Evolutionary conservation across 2,329 filamentous ascomycete species (phyloP), one percentile per base, ranked within the genome.

Genomic region (Ophiocordyceps camponoti-floridani): DNA sequence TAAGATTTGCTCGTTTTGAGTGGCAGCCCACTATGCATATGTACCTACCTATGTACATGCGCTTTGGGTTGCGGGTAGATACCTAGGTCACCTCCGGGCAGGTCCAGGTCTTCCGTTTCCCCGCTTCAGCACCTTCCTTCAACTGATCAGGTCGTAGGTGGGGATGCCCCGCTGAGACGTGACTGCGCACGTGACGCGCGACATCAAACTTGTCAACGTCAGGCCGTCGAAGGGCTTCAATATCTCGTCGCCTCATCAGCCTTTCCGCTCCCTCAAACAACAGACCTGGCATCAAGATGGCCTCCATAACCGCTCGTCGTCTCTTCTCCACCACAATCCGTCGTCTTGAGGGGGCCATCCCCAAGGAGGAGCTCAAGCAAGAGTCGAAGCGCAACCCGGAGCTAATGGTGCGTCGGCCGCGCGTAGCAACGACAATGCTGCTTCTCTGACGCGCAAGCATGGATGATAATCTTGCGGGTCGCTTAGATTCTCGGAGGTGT

Each of bases 401-500:
- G 60, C 52, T 59, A 51, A 53, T 64, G 58, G 63, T 67, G 59
- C 62, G 64, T 65, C 56, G 58, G 4, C 13, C 16, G n/a, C 28
- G 12, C 26, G 16, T 23, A 23, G 23, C 23, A 23, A 23, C 23
- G 23, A 23, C 33, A 37, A 37, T 37, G 9, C 14, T 16, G 16
- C 4, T n/a, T 23, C 4, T 13, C 11, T 10, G 7, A 11, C 28
- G 11, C 41, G 14, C 10, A 26, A 11, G 30, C 4, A 27, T 42
- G 18, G 12, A 1, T 18, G 6, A 14, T 11, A 9, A 16, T 26
- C 18, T 26, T 41, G 3, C 3, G n/a, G 6, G 7, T 6, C 4
- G 16, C 16, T n/a, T 16, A 96, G 91, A 79, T 96, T 59, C 82
- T 98, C 53, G 76, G 88, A 51, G 84, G 78, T 59, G 80, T 96